These are phyloP conservation scores for Alternaria sp. DNA, from an alignment of 2,329 filamentous ascomycete genomes.

Conservation along the genomic window DNA sequence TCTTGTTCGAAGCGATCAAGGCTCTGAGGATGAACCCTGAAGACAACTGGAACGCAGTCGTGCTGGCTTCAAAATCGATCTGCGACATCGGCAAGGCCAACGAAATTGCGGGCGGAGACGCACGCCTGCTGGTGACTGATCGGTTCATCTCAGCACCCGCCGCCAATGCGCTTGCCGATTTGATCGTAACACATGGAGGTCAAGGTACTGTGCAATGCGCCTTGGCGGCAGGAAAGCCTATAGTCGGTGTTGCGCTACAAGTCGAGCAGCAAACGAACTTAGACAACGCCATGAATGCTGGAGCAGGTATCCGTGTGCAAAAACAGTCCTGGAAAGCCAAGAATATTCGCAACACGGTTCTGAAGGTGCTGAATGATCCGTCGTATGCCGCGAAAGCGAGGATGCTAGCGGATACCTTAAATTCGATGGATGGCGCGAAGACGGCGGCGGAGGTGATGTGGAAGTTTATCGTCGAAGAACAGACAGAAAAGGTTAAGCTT, in stretches of 20 bases:
- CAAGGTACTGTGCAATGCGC: slow-evolving; percentile 47
- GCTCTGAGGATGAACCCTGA: slow-evolving; percentile 34
- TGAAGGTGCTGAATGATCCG: slow-evolving; percentile 36
- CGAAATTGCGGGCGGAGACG: slow-evolving; percentile 33
- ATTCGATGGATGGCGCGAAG: slow-evolving; percentile 42
- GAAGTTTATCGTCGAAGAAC: slow-evolving; percentile 39
- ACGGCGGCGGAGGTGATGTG: slow-evolving; percentile 44
- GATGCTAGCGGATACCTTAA: slow-evolving; percentile 35
- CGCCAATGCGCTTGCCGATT: slow-evolving; percentile 41
- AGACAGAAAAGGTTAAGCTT: slow-evolving; percentile 23
- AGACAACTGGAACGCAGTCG: slow-evolving; percentile 43
- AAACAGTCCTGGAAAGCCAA: slow-evolving; percentile 42
- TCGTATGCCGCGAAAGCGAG: slow-evolving; percentile 37
- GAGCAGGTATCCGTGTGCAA: slow-evolving; percentile 42
- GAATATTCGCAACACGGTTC: slow-evolving; percentile 35
- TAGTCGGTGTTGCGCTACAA: slow-evolving; percentile 45
- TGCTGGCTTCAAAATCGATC: slow-evolving; percentile 44
- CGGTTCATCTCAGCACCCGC: slow-evolving; percentile 42
- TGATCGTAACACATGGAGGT: slow-evolving; percentile 43
- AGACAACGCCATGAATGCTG: slow-evolving; percentile 47
- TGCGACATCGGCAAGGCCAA: slow-evolving; percentile 41
- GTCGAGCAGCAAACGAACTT: slow-evolving; percentile 47
- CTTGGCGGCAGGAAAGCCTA: slow-evolving; percentile 41
- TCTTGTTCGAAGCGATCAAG: slow-evolving; percentile 44
- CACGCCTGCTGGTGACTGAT: slow-evolving; percentile 42